phyloP scores from a whole-genome alignment of 768 basidiomycete species.

The Podaxis pistillaris region DNA sequence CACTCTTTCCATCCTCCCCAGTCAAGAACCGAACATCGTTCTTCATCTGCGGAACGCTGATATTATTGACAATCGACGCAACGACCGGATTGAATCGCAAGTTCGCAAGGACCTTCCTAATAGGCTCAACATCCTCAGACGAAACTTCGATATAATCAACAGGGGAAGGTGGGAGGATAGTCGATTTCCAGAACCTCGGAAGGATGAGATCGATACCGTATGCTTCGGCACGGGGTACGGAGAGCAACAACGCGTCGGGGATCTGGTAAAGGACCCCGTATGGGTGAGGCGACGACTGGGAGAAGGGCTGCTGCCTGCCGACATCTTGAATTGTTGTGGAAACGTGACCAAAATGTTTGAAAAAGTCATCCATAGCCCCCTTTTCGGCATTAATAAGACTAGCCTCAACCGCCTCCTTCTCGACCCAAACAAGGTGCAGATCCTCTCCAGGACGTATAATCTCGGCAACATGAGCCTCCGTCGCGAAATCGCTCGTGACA shows the following conservation, averaged over 20 bases:
- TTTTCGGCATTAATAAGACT: constrained; percentile 28
- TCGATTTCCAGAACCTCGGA: constrained; percentile 75
- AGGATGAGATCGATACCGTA: constrained; percentile 55
- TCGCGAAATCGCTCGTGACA: constrained; percentile 25
- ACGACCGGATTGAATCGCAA: constrained; percentile 71
- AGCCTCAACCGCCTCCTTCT: constrained; percentile 51
- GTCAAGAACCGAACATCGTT: constrained; percentile 81
- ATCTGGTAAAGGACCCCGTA: constrained; percentile 43
- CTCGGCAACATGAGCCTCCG: constrained; percentile 25
- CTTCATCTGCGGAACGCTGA: constrained; percentile 64
- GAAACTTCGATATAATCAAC: constrained; percentile 56
- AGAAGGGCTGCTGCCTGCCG: constrained; percentile 16
- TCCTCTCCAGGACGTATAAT: constrained; percentile 20
- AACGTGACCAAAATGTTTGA: constrained; percentile 4
- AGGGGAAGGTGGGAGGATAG: constrained; percentile 53
- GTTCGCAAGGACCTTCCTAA: constrained; percentile 53
- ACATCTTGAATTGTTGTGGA: constrained; percentile 21
- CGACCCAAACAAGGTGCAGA: constrained; percentile 58
- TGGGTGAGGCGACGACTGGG: neutral
- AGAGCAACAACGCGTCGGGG: constrained; percentile 45
- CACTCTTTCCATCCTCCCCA: constrained; percentile 74
- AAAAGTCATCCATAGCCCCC: constrained; percentile 10
- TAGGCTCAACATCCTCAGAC: constrained; percentile 46
- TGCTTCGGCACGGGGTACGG: constrained; percentile 40
- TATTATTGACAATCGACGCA: constrained; percentile 63